phyloP scores from a whole-genome alignment of 768 basidiomycete species.

The Astraeus odoratus region DNA sequence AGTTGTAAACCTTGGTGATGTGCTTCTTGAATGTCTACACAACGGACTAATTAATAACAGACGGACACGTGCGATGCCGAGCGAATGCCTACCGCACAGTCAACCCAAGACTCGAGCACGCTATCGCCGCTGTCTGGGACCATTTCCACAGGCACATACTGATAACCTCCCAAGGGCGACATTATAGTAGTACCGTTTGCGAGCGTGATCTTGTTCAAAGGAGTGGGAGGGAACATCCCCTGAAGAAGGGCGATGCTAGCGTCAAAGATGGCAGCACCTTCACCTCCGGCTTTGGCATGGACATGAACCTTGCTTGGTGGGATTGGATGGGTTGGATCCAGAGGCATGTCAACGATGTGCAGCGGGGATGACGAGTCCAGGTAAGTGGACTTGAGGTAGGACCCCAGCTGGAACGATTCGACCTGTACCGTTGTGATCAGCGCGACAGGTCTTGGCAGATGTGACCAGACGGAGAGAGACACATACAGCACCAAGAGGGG shows the following conservation, averaged over 20 bases:
- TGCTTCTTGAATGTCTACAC: conserved; percentile 59
- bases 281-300: conserved; percentile 75
- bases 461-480: background rate
- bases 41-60: conserved; percentile 2
- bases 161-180: conserved; percentile 78
- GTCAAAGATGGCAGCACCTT: conserved; percentile 78
- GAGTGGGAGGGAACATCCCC: conserved; percentile 75
- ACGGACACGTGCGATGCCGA: conserved; percentile 34
- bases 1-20: conserved; percentile 53
- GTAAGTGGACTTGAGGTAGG: conserved; percentile 55
- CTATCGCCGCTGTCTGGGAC: conserved; percentile 45
- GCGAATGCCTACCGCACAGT: conserved; percentile 40
- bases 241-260: conserved; percentile 77
- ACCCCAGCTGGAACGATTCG: conserved; percentile 62
- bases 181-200: conserved; percentile 70
- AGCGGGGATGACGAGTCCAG: conserved; percentile 58
- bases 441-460: background rate
- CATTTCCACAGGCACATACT: conserved; percentile 77
- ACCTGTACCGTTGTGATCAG: conserved; percentile 36
- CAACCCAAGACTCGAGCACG: conserved; percentile 73
- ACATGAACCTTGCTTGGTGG: conserved; percentile 66
- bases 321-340: conserved; percentile 48
- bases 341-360: conserved; percentile 61
- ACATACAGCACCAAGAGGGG: conserved; percentile 69
- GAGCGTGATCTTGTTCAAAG: conserved; percentile 59